Conservation (phyloP, 306 rosid genomes). For the Potentilla sterilis region DNA sequence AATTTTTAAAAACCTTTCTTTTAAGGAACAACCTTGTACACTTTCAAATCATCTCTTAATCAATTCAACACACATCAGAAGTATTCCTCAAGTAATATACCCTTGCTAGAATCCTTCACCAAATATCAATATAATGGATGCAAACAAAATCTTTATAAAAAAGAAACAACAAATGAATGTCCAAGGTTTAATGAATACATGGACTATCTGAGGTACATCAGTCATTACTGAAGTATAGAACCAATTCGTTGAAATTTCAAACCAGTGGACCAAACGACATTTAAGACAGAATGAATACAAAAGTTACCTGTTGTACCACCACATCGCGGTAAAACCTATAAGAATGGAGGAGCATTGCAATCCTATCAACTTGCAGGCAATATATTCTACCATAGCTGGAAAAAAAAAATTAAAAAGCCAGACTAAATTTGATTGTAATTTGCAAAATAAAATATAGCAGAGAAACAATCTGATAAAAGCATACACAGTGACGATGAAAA, state of each 20-base stretch:
- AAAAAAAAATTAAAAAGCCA: slow-evolving; percentile 7
- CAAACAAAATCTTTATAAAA: neutral
- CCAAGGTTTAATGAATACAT: neutral
- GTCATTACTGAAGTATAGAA: neutral
- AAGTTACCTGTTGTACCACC: slow-evolving; percentile 87
- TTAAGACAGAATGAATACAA: slow-evolving; percentile 6
- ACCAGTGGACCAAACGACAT: neutral
- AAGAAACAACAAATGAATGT: neutral
- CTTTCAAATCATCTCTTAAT: neutral
- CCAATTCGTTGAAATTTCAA: neutral
- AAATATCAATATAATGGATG: neutral
- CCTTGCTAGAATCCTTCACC: neutral
- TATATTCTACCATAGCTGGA: slow-evolving; percentile 97
- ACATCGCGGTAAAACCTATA: slow-evolving; percentile 97
- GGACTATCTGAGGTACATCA: slow-evolving; percentile 1
- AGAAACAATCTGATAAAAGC: slow-evolving; percentile 33
- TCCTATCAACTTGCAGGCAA: slow-evolving; percentile 93
- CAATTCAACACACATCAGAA: neutral
- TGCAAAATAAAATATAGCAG: slow-evolving; percentile 18
- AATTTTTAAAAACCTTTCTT: neutral
- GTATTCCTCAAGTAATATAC: neutral
- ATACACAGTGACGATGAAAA: slow-evolving; percentile 80
- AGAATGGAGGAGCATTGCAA: slow-evolving; percentile 89
- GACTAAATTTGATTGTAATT: slow-evolving; percentile 19
- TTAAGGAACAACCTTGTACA: neutral